A percentile compares a stretch with the other conserved stretches of the same genome.
Conservation (phyloP, 257 asterid genomes). For the Penstemon barbatus region DNA sequence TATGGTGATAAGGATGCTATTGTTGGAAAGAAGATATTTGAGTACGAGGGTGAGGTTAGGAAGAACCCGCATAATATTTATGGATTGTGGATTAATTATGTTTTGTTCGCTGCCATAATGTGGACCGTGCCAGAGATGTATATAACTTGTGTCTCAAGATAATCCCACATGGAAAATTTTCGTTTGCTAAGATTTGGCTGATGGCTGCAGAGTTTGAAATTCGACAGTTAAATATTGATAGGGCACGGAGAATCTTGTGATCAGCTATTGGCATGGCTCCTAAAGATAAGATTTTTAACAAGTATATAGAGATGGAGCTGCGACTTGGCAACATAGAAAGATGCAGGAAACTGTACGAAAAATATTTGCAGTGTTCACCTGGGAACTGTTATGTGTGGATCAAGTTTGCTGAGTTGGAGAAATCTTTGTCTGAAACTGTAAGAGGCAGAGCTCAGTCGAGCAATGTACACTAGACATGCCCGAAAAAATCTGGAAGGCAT, state of each 20-base stretch:
- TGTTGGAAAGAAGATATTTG: conserved; percentile 51
- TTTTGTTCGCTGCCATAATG: too few relatives aligned
- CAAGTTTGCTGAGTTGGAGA: conserved; percentile 87
- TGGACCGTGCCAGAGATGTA: too few relatives aligned
- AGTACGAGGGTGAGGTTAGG: conserved; percentile 51
- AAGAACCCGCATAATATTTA: conserved; percentile 50
- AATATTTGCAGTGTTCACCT: conserved; percentile 85
- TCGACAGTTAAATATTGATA: conserved; percentile 68
- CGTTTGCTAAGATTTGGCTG: conserved; percentile 92
- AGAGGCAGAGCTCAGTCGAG: conserved; percentile 95
- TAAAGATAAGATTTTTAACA: conserved; percentile 86
- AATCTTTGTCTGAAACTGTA: conserved; percentile 76
- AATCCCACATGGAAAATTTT: conserved; percentile 65
- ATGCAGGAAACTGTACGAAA: conserved; percentile 79
- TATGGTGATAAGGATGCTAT: conserved; percentile 55
- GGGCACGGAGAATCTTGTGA: conserved; percentile 56
- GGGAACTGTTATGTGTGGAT: conserved; percentile 98
- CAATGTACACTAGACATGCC: too few relatives aligned
- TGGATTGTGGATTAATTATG: conserved; percentile 37
- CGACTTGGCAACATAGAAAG: conserved; percentile 87
- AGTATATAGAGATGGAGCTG: conserved; percentile 93
- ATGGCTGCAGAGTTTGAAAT: conserved; percentile 96
- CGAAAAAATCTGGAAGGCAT: conserved; percentile 92
- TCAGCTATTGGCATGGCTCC: conserved; percentile 67
- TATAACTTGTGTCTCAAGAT: conserved; percentile 56